phyloP scores from a whole-genome alignment of 805 yeast genomes.

The Candida chauliodis region DNA sequence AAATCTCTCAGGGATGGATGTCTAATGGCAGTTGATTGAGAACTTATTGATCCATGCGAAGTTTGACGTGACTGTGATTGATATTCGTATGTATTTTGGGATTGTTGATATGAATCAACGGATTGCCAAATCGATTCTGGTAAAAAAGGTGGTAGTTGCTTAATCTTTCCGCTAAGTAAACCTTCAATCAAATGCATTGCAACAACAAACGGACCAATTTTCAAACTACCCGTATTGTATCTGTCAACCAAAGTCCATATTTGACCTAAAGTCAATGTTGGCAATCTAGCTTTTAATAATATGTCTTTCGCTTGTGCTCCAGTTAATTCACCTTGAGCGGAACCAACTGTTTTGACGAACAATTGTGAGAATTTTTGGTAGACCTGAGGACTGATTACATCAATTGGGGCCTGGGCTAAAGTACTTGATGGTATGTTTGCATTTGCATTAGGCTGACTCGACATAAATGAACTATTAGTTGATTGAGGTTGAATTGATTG shows the following conservation, averaged over 20 bases:
- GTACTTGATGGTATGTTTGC: slow-evolving; percentile 14
- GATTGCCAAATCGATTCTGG: slow-evolving; percentile 41
- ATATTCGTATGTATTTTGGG: slow-evolving; percentile 17
- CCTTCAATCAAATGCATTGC: slow-evolving; percentile 96
- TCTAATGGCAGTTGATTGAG: slow-evolving; percentile 34
- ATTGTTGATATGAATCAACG: slow-evolving; percentile 15
- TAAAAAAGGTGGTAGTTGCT: slow-evolving; percentile 47
- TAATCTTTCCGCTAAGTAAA: slow-evolving; percentile 60
- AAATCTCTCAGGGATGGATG: slow-evolving; percentile 17
- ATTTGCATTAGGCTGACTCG: slow-evolving; percentile 38
- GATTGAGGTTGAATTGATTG: slow-evolving; percentile 25
- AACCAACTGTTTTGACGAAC: slow-evolving; percentile 62
- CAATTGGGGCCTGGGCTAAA: slow-evolving; percentile 36
- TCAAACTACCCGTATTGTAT: slow-evolving; percentile 66
- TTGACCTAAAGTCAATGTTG: slow-evolving; percentile 72
- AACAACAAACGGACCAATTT: slow-evolving; percentile 72
- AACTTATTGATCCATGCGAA: slow-evolving; percentile 28
- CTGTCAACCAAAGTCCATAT: slow-evolving; percentile 89
- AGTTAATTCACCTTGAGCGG: slow-evolving; percentile 52
- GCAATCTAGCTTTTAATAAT: slow-evolving; percentile 83
- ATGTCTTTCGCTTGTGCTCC: slow-evolving; percentile 85
- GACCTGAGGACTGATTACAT: slow-evolving; percentile 55
- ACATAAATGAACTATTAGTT: slow-evolving; percentile 40
- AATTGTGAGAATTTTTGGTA: slow-evolving; percentile 63
- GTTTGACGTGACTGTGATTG: slow-evolving; percentile 20